Conservation (phyloP, 257 asterid species). For the Agastache rugosa region DNA sequence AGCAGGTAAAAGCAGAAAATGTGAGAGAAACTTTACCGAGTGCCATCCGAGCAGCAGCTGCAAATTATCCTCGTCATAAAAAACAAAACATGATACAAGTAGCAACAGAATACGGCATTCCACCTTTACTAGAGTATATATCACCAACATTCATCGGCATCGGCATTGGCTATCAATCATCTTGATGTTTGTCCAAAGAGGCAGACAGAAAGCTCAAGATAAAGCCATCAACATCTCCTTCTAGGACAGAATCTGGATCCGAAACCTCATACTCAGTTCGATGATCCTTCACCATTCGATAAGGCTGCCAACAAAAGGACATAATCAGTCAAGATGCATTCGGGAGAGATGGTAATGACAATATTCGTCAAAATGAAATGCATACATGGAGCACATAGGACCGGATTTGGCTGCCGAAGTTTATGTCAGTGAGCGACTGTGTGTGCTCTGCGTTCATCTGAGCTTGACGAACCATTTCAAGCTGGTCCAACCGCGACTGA, state of each 20-base stretch:
- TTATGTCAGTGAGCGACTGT: conserved; percentile 79
- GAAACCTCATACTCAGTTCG: conserved; percentile 93
- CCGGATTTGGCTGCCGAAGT: conserved; percentile 96
- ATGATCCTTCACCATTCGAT: conserved; percentile 97
- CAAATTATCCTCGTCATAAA: too few relatives aligned
- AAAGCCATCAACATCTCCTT: conserved; percentile 86
- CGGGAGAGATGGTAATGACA: background rate
- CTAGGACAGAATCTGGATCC: conserved; percentile 85
- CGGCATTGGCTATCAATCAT: conserved; percentile 20
- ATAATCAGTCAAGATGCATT: conserved; percentile 3
- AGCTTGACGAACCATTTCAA: conserved; percentile 86
- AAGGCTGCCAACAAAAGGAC: conserved; percentile 62
- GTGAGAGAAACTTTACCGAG: too few relatives aligned
- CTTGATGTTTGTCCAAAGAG: conserved; percentile 71
- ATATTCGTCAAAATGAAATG: background rate
- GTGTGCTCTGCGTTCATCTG: conserved; percentile 84
- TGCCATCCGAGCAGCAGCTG: too few relatives aligned
- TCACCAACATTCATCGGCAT: too few relatives aligned
- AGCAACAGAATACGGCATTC: too few relatives aligned
- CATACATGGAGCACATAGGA: conserved; percentile 92
- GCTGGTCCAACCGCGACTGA: conserved; percentile 93
- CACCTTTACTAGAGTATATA: too few relatives aligned
- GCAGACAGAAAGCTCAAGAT: conserved; percentile 82
- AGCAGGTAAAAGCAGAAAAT: background rate
- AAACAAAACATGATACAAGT: too few relatives aligned